phyloP scores from a whole-genome alignment of 331 rosid genomes.

The Rosa hybrid region DNA sequence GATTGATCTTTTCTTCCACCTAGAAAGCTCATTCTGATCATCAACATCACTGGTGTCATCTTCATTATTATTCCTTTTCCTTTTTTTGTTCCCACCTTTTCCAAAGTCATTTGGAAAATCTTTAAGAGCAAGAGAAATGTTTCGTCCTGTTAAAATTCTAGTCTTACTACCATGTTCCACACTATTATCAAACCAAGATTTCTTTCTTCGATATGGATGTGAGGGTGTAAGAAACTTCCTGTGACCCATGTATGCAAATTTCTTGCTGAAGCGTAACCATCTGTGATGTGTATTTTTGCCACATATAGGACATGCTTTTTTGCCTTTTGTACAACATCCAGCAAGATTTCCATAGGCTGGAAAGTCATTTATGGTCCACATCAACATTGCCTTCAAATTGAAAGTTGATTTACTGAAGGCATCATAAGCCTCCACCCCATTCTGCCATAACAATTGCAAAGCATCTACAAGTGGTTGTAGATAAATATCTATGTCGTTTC shows the following conservation, averaged over 20 bases:
- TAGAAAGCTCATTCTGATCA: background rate
- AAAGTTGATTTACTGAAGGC: background rate
- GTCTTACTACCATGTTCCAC: background rate
- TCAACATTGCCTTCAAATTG: background rate
- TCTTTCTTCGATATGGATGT: background rate
- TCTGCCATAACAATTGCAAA: background rate
- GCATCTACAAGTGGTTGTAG: background rate
- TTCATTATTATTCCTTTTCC: background rate
- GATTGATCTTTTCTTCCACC: background rate
- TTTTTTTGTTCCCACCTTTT: background rate
- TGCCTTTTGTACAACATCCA: background rate
- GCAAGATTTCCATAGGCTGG: background rate
- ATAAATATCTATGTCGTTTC: background rate
- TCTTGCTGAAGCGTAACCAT: background rate
- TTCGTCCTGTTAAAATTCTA: background rate
- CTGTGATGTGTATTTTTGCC: background rate
- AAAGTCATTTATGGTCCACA: constrained; percentile 1
- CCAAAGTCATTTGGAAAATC: background rate
- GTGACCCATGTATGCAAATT: background rate
- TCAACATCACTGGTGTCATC: background rate
- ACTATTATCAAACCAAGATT: background rate
- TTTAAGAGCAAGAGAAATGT: background rate
- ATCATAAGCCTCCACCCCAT: background rate
- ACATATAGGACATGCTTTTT: background rate
- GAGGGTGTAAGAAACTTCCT: background rate